phyloP scores from a whole-genome alignment of 371 early-diverging fungal genomes.

The Umbelopsis sp. region DNA sequence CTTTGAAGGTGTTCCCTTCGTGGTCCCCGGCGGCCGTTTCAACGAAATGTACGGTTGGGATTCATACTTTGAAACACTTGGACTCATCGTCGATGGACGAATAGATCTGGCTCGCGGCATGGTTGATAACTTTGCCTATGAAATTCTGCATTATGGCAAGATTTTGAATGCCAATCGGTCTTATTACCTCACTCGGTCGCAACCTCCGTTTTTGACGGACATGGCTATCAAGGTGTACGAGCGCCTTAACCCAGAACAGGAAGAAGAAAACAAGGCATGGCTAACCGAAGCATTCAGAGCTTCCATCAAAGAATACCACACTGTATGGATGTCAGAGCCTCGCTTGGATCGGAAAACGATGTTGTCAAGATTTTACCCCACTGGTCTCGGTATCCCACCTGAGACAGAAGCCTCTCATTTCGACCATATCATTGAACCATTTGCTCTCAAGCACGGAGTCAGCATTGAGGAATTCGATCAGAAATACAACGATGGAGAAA shows the following conservation, averaged over 20 bases:
- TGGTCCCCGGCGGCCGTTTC: conserved; percentile 95
- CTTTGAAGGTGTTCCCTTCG: conserved; percentile 82
- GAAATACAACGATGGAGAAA: conserved; percentile 60
- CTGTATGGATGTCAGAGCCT: conserved; percentile 84
- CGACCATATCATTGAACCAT: conserved; percentile 82
- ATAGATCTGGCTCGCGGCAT: conserved; percentile 84
- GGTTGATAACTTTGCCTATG: conserved; percentile 93
- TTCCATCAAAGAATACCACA: conserved; percentile 85
- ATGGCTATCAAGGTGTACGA: conserved; percentile 81
- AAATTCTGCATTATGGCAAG: conserved; percentile 94
- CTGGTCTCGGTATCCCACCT: conserved; percentile 91
- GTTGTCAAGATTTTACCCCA: conserved; percentile 78
- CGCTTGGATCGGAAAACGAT: conserved; percentile 74
- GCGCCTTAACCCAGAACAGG: conserved; percentile 41
- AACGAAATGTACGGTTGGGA: conserved; percentile 99
- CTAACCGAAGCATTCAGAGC: conserved; percentile 67
- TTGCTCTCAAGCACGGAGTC: conserved; percentile 68
- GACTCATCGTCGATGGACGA: conserved; percentile 79
- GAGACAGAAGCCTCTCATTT: conserved; percentile 94
- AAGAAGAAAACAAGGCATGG: conserved; percentile 67
- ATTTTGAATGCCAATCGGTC: conserved; percentile 94
- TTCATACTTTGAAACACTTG: conserved; percentile 89
- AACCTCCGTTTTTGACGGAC: conserved; percentile 95
- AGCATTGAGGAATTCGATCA: conserved; percentile 63
- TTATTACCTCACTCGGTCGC: conserved; percentile 92